These are phyloP conservation scores for Ganoderma lingzhi DNA, from an alignment of 1,284 basidiomycete species.

Conservation along the genomic window DNA sequence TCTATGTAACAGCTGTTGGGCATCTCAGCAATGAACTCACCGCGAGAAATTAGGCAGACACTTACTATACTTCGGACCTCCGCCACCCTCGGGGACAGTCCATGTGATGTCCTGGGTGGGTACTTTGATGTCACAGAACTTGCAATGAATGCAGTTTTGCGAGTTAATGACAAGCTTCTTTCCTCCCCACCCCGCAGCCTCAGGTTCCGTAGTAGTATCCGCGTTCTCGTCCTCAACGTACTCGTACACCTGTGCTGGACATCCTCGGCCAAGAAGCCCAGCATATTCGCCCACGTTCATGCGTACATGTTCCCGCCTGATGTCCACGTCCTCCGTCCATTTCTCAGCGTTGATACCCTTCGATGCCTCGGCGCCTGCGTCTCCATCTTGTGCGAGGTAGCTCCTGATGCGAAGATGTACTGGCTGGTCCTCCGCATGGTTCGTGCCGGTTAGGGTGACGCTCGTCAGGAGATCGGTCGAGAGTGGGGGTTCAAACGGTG, in stretches of 20 bases:
- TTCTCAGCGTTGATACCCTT: constrained; percentile 42
- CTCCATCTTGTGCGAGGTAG: constrained; percentile 48
- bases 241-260: constrained; percentile 98
- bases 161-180: constrained; percentile 97
- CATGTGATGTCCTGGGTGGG: constrained; percentile 95
- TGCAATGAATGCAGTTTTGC: constrained; percentile 95
- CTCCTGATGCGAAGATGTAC: constrained; percentile 83
- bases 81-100: constrained; percentile 94
- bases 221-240: constrained; percentile 81
- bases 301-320: constrained; percentile 71
- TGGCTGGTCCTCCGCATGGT: constrained; percentile 97
- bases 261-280: constrained; percentile 88
- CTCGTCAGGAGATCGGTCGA: constrained; percentile 96
- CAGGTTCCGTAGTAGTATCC: constrained; percentile 24
- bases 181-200: constrained; percentile 72
- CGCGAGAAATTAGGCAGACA: background rate
- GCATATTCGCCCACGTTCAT: constrained; percentile 86
- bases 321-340: constrained; percentile 51
- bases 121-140: constrained; percentile 93
- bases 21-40: background rate
- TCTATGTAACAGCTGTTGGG: background rate
- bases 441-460: constrained; percentile 92
- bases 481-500: constrained; percentile 88
- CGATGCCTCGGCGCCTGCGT: constrained; percentile 54
- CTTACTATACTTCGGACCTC: constrained; percentile 93